A percentile compares a stretch with the other conserved stretches of the same genome.
Evolutionary conservation across 2,329 filamentous ascomycete genomes (phyloP).

Genomic region (Sclerotinia spermophila): DNA sequence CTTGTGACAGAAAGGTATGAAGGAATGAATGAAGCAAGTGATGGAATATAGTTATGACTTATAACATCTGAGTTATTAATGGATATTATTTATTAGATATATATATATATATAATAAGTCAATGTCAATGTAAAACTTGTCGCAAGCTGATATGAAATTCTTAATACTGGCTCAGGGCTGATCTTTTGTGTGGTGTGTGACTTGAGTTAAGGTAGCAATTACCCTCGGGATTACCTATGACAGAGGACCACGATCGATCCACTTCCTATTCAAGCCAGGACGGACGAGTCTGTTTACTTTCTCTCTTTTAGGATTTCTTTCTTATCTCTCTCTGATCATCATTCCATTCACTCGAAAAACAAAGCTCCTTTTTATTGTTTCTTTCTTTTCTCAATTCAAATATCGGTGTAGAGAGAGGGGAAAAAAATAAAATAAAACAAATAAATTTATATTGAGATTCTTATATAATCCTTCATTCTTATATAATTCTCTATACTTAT

Average conservation of each 20-base stretch:
- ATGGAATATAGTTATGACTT: not conserved
- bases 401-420: not conserved
- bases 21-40: not conserved
- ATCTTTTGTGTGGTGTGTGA: not conserved
- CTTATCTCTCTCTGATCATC: not conserved
- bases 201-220: not conserved
- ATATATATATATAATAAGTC: too few relatives aligned
- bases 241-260: not conserved
- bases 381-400: not conserved
- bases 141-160: not conserved
- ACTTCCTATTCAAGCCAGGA: not conserved
- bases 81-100: not conserved
- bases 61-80: not conserved
- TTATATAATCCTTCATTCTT: not conserved
- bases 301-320: not conserved
- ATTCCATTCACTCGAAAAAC: too few relatives aligned
- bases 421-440: not conserved
- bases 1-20: not conserved
- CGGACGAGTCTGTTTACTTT: too few relatives aligned
- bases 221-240: not conserved
- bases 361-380: too few relatives aligned
- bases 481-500: not conserved
- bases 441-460: not conserved
- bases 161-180: not conserved
- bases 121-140: not conserved